Conservation (phyloP, 2,329 filamentous ascomycete genomes). For the Fonsecaea pedrosoi region DNA sequence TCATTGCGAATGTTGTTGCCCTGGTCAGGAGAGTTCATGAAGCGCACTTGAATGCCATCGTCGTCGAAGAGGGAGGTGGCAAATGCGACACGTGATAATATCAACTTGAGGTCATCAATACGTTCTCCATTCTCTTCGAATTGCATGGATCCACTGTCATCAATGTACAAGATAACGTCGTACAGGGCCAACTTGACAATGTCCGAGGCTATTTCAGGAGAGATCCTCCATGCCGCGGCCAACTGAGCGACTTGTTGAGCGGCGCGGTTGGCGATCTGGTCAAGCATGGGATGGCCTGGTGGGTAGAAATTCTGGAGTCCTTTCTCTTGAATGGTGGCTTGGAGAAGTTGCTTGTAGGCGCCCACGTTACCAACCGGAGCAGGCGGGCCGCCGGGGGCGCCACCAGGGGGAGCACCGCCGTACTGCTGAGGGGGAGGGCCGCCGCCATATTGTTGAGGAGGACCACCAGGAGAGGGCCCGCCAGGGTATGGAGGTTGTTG, state of each 20-base stretch:
- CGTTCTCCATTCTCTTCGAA: conserved; percentile 72
- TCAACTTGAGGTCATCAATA: conserved; percentile 70
- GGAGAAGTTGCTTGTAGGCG: conserved; percentile 64
- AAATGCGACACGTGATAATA: conserved; percentile 67
- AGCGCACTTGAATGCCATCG: conserved; percentile 71
- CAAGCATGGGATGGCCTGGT: conserved; percentile 58
- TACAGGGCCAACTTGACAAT: conserved; percentile 68
- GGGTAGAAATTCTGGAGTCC: conserved; percentile 65
- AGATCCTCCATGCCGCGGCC: conserved; percentile 63
- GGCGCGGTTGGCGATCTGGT: conserved; percentile 60
- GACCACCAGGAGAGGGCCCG: conserved; percentile 45
- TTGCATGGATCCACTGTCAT: conserved; percentile 73
- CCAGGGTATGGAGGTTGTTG: conserved; percentile 45
- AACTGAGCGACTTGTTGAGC: conserved; percentile 61
- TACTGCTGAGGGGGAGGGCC: conserved; percentile 41
- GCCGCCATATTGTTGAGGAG: conserved; percentile 39
- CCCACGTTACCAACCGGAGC: conserved; percentile 56
- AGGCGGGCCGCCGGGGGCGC: conserved; percentile 28
- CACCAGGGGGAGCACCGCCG: conserved; percentile 41
- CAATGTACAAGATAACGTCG: conserved; percentile 69
- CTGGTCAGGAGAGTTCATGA: conserved; percentile 68
- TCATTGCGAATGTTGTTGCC: conserved; percentile 64
- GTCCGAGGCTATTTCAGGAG: conserved; percentile 66
- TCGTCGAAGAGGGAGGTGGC: conserved; percentile 72
- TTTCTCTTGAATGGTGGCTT: conserved; percentile 66